These are phyloP conservation scores for Pseudozyma hubeiensis DNA, from an alignment of 1,284 basidiomycete genomes.

Conservation along the genomic window DNA sequence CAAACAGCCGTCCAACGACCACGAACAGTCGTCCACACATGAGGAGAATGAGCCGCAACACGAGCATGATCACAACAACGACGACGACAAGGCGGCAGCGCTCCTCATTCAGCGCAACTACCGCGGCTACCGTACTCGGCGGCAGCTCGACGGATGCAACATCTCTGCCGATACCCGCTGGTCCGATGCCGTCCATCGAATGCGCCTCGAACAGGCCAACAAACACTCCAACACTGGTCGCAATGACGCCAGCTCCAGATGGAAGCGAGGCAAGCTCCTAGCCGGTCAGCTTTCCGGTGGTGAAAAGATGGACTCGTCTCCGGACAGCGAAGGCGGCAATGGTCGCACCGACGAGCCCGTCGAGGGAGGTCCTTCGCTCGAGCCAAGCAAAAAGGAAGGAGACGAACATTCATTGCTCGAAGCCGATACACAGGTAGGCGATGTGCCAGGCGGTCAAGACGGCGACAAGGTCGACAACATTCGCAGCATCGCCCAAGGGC, in stretches of 20 bases:
- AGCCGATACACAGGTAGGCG: constrained; percentile 47
- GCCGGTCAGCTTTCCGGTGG: constrained; percentile 53
- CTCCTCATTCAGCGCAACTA: constrained; percentile 59
- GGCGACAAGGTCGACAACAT: constrained; percentile 62
- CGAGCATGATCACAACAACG: constrained; percentile 37
- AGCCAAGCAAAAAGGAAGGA: constrained; percentile 9
- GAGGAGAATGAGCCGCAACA: constrained; percentile 2
- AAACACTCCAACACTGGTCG: constrained; percentile 40
- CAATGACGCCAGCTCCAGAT: constrained; percentile 48
- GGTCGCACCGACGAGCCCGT: constrained; percentile 28
- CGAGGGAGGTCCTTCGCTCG: constrained; percentile 48
- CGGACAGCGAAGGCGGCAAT: constrained; percentile 20
- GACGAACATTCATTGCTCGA: constrained; percentile 25
- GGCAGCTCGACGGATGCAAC: constrained; percentile 52
- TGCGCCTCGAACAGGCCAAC: constrained; percentile 52
- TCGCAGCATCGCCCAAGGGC: constrained; percentile 49
- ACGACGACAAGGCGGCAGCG: constrained; percentile 46
- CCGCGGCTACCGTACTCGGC: constrained; percentile 53
- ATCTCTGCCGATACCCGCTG: constrained; percentile 57
- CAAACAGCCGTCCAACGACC: neutral
- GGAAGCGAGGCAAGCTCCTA: constrained; percentile 57
- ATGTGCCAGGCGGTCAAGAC: constrained; percentile 57
- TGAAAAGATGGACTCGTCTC: constrained; percentile 31
- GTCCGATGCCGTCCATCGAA: constrained; percentile 52
- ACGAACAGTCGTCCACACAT: neutral